phyloP scores from a whole-genome alignment of 2,329 filamentous ascomycete genomes.

The Aspergillus quadricinctus region DNA sequence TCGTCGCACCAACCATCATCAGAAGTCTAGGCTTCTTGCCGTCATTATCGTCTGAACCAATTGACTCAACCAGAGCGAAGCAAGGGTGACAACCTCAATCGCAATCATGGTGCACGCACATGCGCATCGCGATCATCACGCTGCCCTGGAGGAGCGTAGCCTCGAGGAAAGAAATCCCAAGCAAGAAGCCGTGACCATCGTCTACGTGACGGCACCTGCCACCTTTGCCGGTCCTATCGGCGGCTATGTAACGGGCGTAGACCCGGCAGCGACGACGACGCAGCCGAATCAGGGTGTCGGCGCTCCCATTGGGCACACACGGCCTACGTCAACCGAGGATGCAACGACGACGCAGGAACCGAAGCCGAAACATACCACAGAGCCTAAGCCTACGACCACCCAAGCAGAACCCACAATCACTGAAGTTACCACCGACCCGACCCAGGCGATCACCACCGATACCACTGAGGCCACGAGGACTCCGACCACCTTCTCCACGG shows the following conservation, averaged over 20 bases:
- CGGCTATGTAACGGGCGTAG: slow-evolving; percentile 41
- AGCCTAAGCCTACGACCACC: slow-evolving; percentile 11
- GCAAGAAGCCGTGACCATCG: slow-evolving; percentile 25
- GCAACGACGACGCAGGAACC: background rate
- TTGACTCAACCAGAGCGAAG: background rate
- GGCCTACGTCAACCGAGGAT: slow-evolving; percentile 7
- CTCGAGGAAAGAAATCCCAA: slow-evolving; percentile 11
- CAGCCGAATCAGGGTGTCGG: slow-evolving; percentile 25
- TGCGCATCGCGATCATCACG: slow-evolving; percentile 26
- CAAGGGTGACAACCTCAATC: background rate
- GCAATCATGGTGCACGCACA: slow-evolving; percentile 30
- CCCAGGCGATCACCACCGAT: slow-evolving; percentile 3
- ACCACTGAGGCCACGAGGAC: slow-evolving; percentile 3
- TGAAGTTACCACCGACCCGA: background rate
- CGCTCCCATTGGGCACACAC: slow-evolving; percentile 20
- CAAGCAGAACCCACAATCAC: slow-evolving; percentile 9
- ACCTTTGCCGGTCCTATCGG: slow-evolving; percentile 51
- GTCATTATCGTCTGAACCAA: background rate
- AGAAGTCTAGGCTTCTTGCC: background rate
- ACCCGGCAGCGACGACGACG: slow-evolving; percentile 7
- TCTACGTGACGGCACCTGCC: slow-evolving; percentile 50
- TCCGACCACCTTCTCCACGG: slow-evolving; percentile 18
- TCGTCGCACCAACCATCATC: background rate
- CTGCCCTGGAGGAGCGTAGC: slow-evolving; percentile 16
- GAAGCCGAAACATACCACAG: slow-evolving; percentile 1